Base-by-base conservation (phyloP, 2,329 filamentous ascomycete genomes). In the Scopulariopsis brevicaulis region DNA sequence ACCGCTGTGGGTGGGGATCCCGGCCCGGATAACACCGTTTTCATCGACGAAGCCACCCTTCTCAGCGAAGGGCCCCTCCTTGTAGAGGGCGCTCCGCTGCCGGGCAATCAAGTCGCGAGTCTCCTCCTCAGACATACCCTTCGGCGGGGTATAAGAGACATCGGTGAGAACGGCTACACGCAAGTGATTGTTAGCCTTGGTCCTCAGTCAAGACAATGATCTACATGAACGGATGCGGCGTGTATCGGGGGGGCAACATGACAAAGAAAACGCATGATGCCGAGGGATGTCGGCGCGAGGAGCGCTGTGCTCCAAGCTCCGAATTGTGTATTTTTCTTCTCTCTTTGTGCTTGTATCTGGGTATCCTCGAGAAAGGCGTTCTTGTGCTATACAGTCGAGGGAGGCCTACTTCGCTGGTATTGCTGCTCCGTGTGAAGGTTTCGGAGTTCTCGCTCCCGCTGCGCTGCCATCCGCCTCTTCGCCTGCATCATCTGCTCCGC, bases 361-460 rank as follows among this genome's bases (percentile, higher is more conserved):
- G 56, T 40, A 54, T 54, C 43, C 52, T 58, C 56, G 56, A 54
- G 55, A 58, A 28, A 58, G 56, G 56, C 37, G 37, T 15, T 58
- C 15, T 24, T 54, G 56, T 78, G 82, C 82, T 85, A 87, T 83
- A 82, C 81, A 83, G 82, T 80, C 81, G 82, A 83, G 83, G 84
- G 82, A 74, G 85, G 85, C 88, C 85, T 90, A 97, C 94, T 96
- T 90, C 93, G 87, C 81, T 97, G 96, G 78, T 96, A 97, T 85
- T 99, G 94, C 84, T 99, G 94, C 84, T 99, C 94, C 78, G 96
- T 95, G 78, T 99, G 94, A 78, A 97, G 96, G 77, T 97, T 99
- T 76, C 94, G 90, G 74, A 99, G 86, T 80, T 99, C 94, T 76
- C 93, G 89, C 81, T 99, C 94, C 76, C 94, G 90, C 78, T 97